Base-by-base conservation (phyloP, 2,329 filamentous ascomycete species). In the Chaetomium globosum region DNA sequence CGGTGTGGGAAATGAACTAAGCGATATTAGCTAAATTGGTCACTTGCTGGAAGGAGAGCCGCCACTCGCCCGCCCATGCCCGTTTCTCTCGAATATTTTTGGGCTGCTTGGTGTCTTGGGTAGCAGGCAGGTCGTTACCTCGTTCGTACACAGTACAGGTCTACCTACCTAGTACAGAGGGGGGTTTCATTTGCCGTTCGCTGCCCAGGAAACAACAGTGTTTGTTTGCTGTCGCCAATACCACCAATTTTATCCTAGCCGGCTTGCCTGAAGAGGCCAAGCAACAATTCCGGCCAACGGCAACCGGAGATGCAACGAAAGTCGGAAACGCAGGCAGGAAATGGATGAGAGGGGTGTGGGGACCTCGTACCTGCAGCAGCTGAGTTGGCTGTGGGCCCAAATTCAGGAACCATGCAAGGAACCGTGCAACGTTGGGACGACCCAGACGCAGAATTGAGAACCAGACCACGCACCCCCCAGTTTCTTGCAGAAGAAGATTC, bases 1-100 rank as follows among this genome's bases (percentile, higher is more conserved):
- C 59, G 55, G 59, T 43, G 54, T 52, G 71, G 73, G 73, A 76
- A 76, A 76, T 77, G 72, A 74, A 70, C 67, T 74, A 76, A 75
- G 71, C 75, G 74, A 76, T 66, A 75, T 74, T 74, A 71, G 69
- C 71, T 69, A 66, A 66, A 67, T 69, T 69, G 51, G 51, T 43
- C 16, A 19, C 36, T 19, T 5, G 36, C 19, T 16, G 52, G 33
- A 53, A 21, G 33, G 54, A 26, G 54, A 62, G 61, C 65, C 65
- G 70, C 65, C 62, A 39, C 59, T 26, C 2, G 19, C 64, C 55
- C 9, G 33, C 33, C 9, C 58, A 63, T 54, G 46, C 49, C 46
- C 33, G 39, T 66, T 46, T 57, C 33, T 57, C 43, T 53, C 59
- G 33, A 33, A 53, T 60, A 23, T 60, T 43, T 4, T 7, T 19